Percentiles rank a stretch among this genome's conserved stretches.
Evolutionary conservation across 495 filamentous ascomycete genomes (phyloP).

Genomic region (Neurospora terricola): DNA sequence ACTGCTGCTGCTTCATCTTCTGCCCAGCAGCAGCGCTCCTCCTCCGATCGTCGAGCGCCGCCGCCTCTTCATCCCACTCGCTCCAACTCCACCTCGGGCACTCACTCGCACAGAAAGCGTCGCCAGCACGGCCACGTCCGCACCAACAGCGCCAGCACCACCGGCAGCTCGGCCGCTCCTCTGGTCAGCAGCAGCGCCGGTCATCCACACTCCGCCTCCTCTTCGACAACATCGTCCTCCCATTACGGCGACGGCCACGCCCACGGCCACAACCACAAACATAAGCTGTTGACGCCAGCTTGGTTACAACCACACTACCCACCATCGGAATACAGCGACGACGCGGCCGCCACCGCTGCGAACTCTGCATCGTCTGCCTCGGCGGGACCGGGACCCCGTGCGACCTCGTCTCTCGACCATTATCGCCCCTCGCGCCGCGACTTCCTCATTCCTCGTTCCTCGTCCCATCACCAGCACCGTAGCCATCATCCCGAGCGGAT

Average conservation of each 20-base stretch:
- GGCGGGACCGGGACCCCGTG: not conserved
- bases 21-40: not conserved
- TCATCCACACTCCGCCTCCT: not conserved
- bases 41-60: not conserved
- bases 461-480: slow-evolving; percentile 6
- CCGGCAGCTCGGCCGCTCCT: slow-evolving; percentile 17
- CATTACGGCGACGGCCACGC: not conserved
- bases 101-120: slow-evolving; percentile 16
- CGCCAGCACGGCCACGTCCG: slow-evolving; percentile 17
- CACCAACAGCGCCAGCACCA: slow-evolving; percentile 24
- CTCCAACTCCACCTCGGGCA: slow-evolving; percentile 26
- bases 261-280: not conserved
- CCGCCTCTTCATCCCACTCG: slow-evolving; percentile 10
- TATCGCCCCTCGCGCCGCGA: not conserved
- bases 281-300: not conserved
- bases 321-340: not conserved
- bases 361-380: slow-evolving; percentile 1
- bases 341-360: not conserved
- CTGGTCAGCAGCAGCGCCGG: slow-evolving; percentile 3
- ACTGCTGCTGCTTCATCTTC: slow-evolving; percentile 1
- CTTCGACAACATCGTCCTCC: slow-evolving; percentile 2
- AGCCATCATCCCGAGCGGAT: slow-evolving; percentile 18
- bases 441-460: not conserved
- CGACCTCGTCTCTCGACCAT: not conserved
- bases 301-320: not conserved